These are phyloP conservation scores for Xerocomus potaroensis DNA, from an alignment of 768 basidiomycete genomes.

Conservation along the genomic window DNA sequence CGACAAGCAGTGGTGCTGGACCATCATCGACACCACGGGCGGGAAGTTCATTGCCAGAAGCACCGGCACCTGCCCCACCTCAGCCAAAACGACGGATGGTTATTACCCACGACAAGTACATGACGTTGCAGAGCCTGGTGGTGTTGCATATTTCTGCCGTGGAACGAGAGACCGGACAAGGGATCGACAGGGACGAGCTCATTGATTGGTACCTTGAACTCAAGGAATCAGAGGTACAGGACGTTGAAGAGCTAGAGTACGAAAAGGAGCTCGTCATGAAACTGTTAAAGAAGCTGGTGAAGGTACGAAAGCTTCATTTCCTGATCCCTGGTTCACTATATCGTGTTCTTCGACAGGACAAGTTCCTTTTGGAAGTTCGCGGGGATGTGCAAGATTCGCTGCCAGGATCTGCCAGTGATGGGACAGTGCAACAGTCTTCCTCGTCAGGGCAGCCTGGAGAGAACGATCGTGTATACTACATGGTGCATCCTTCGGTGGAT, in stretches of 20 bases:
- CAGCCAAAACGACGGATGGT: constrained; percentile 72
- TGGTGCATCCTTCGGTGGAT: constrained; percentile 89
- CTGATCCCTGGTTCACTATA: constrained; percentile 1
- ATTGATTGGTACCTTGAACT: constrained; percentile 96
- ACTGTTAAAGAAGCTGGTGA: constrained; percentile 83
- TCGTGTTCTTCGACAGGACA: constrained; percentile 50
- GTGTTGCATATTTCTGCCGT: constrained; percentile 75
- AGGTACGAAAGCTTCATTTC: constrained; percentile 46
- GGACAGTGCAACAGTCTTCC: constrained; percentile 43
- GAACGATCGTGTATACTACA: constrained; percentile 72
- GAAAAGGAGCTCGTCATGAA: constrained; percentile 90
- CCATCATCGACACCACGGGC: constrained; percentile 32
- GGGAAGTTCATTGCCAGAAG: constrained; percentile 26
- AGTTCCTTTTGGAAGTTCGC: constrained; percentile 76
- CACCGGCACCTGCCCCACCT: constrained; percentile 34
- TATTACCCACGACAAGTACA: constrained; percentile 95
- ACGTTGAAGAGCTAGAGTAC: constrained; percentile 83
- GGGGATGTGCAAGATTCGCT: constrained; percentile 83
- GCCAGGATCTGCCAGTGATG: constrained; percentile 57
- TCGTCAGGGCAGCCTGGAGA: constrained; percentile 49
- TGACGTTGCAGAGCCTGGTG: constrained; percentile 83
- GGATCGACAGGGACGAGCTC: constrained; percentile 85
- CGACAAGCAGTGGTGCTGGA: constrained; percentile 31
- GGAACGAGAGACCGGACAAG: constrained; percentile 71
- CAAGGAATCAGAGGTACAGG: constrained; percentile 77